Evolutionary conservation across 805 yeast species (phyloP), one percentile per base, ranked within the genome.

Genomic region (Teunomyces cretensis): DNA sequence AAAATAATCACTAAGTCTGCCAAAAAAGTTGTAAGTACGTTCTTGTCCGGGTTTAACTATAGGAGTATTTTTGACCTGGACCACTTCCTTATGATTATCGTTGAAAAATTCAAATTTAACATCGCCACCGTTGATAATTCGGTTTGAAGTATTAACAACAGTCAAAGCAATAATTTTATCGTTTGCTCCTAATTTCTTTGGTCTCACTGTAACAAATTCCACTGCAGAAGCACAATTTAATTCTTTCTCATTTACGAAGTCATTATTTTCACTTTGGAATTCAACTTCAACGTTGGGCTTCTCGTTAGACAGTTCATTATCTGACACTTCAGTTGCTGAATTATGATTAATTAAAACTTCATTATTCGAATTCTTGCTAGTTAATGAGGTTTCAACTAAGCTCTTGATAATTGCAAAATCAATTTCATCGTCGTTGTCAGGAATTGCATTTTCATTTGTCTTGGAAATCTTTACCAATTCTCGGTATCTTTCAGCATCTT

Each of bases 41-140:
- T 56, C 56, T 45, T 57, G 62, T 6, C 58, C 57, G 7, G 65
- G 57, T 28, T 49, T 55, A 32, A 63, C 53, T 22, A 51, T 50
- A 33, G 53, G 56, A 2, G 67, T 63, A 46, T 57, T 58, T 33
- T 51, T 61, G 4, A 64, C 61, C 13, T 48, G 26, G 33, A 62
- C 45, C 6, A 49, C 30, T 22, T 59, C 60, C 13, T 33, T 42
- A 7, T 33, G 15, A 3, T 19, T 30, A 8, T 44, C 50, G 46
- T 57, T 52, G 35, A 33, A 48, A 45, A 65, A 64, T 42, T 58
- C 65, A 47, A 67, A 65, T 11, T 48, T 56, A 24, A 66, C 54
- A 27, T 57, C 58, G 2, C 69, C 68, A 12, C 68, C 65, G 16
- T 51, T 46, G 38, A 67, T 63, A 6, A 39, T 27, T 32, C 45